These are phyloP conservation scores for Elsinoe fawcettii DNA, from an alignment of 2,329 filamentous ascomycete species.

Conservation along the genomic window DNA sequence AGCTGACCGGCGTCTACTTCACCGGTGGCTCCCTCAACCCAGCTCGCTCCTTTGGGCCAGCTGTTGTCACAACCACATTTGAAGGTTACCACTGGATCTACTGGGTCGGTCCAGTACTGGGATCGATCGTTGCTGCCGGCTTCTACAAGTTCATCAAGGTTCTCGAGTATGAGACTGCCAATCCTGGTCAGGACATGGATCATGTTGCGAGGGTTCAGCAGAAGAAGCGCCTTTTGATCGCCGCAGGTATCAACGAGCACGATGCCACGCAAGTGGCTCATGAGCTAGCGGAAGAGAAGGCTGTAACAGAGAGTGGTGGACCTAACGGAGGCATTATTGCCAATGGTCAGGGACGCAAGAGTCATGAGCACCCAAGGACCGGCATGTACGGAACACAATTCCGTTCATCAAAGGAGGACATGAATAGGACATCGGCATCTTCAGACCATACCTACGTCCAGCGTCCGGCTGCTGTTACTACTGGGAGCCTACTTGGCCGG, in stretches of 20 bases:
- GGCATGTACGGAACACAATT: slow-evolving; percentile 21
- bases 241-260: slow-evolving; percentile 20
- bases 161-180: slow-evolving; percentile 30
- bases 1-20: slow-evolving; percentile 35
- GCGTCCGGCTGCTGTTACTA: slow-evolving; percentile 17
- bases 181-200: slow-evolving; percentile 26
- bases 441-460: slow-evolving; percentile 17
- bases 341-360: slow-evolving; percentile 18
- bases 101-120: slow-evolving; percentile 27
- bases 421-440: slow-evolving; percentile 12
- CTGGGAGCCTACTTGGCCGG: slow-evolving; percentile 16
- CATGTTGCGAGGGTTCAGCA: slow-evolving; percentile 18
- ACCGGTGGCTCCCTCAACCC: slow-evolving; percentile 31
- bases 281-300: slow-evolving; percentile 15
- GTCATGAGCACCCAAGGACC: background rate
- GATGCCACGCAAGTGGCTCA: slow-evolving; percentile 20
- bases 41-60: slow-evolving; percentile 30
- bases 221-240: slow-evolving; percentile 20
- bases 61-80: slow-evolving; percentile 25
- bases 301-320: slow-evolving; percentile 14
- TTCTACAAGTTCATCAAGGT: slow-evolving; percentile 31
- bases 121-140: slow-evolving; percentile 26
- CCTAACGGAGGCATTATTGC: slow-evolving; percentile 15
- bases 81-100: slow-evolving; percentile 29
- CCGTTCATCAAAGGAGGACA: slow-evolving; percentile 15